Percentiles rank a stretch among this genome's conserved stretches.
Conservation (phyloP, 805 yeast species). For the Brettanomyces bruxellensis region DNA sequence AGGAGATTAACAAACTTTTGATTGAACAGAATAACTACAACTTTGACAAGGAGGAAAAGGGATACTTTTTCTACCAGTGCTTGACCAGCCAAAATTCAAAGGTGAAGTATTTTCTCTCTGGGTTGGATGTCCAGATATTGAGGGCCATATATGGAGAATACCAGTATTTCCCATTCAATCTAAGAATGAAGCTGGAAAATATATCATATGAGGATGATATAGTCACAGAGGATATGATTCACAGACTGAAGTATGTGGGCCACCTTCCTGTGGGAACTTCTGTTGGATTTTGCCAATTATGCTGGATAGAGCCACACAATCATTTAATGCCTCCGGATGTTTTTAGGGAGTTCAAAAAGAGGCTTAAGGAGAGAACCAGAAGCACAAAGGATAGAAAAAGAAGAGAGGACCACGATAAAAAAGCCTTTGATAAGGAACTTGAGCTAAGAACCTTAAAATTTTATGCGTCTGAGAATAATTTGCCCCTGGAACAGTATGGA, state of each 20-base stretch:
- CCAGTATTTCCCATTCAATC: conserved; percentile 55
- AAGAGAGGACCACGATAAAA: conserved; percentile 53
- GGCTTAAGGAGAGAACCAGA: conserved; percentile 49
- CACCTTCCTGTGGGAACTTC: conserved; percentile 84
- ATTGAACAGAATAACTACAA: conserved; percentile 9
- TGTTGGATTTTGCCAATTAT: conserved; percentile 74
- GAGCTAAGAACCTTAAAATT: conserved; percentile 52
- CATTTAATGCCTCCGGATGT: conserved; percentile 3
- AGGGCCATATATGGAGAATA: conserved; percentile 50
- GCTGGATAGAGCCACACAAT: conserved; percentile 43
- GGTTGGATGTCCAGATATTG: conserved; percentile 71
- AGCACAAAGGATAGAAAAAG: conserved; percentile 37
- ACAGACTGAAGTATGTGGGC: conserved; percentile 62
- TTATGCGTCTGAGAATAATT: conserved; percentile 47
- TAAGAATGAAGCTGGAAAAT: conserved; percentile 59
- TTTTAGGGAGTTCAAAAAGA: conserved; percentile 35
- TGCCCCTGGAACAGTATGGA: conserved; percentile 28
- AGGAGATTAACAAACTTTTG: conserved; percentile 9
- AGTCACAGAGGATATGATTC: conserved; percentile 47
- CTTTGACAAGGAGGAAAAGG: conserved; percentile 24
- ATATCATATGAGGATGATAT: conserved; percentile 48
- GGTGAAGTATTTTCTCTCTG: conserved; percentile 60
- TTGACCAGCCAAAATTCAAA: conserved; percentile 48
- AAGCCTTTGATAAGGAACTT: conserved; percentile 45
- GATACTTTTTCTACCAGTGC: conserved; percentile 72